phyloP scores from a whole-genome alignment of 331 rosid species.

The Quercus phellos region DNA sequence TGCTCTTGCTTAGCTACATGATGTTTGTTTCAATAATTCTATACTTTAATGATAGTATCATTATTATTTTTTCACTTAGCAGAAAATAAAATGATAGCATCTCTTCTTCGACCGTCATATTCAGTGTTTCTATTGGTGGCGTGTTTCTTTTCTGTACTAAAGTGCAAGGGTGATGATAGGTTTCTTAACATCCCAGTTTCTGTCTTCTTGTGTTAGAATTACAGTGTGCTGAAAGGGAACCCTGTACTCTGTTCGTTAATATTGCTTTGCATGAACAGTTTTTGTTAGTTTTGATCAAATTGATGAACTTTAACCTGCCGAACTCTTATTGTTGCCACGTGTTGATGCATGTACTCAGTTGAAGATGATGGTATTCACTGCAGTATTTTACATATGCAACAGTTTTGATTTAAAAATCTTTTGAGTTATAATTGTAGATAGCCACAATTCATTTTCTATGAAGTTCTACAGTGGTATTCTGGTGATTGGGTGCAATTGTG shows the following conservation, averaged over 20 bases:
- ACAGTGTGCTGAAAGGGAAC: background rate
- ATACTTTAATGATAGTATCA: background rate
- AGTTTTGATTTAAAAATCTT: background rate
- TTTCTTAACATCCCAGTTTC: background rate
- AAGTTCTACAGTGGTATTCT: background rate
- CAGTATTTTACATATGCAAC: background rate
- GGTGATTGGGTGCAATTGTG: background rate
- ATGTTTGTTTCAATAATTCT: background rate
- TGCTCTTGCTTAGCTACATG: background rate
- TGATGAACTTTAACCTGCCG: background rate
- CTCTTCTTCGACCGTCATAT: background rate
- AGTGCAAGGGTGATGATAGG: background rate
- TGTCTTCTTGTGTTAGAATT: background rate
- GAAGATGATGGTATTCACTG: background rate
- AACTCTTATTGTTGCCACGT: background rate
- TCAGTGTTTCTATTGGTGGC: background rate
- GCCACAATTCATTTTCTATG: background rate
- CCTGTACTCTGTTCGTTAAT: background rate
- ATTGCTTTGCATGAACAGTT: background rate
- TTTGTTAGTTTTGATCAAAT: background rate
- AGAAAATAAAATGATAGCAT: background rate
- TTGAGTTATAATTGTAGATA: background rate
- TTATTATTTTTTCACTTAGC: too few species aligned
- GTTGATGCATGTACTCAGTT: background rate
- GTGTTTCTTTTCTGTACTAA: background rate